Evolutionary conservation across 106 monocot species (phyloP).

Genomic region (Dendrobium officinale): DNA sequence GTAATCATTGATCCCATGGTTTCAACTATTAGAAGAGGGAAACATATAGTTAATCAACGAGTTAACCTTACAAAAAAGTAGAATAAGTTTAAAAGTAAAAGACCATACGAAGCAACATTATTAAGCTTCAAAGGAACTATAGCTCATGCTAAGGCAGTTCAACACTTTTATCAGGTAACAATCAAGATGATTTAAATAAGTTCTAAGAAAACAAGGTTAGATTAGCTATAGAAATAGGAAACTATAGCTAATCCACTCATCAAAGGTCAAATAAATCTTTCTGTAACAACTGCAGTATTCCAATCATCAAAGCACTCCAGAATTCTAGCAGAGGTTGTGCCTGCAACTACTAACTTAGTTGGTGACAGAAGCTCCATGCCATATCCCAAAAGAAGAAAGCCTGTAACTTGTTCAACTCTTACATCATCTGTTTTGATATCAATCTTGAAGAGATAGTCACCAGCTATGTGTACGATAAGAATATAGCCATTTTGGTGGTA

Average conservation of each 20-base stretch:
- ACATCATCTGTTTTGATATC: conserved; percentile 31
- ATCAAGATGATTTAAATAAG: neutral
- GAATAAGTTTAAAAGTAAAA: too few species aligned
- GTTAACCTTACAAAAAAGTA: neutral
- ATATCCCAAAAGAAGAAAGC: conserved; percentile 59
- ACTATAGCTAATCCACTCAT: neutral
- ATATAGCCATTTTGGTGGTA: conserved; percentile 75
- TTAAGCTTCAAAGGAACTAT: neutral
- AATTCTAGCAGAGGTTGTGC: conserved; percentile 23
- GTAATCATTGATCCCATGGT: neutral
- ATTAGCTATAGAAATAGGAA: neutral
- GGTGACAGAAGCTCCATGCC: conserved; percentile 69
- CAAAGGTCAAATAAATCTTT: conserved; percentile 38
- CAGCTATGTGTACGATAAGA: conserved; percentile 67
- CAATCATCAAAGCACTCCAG: conserved; percentile 68
- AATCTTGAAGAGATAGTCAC: conserved; percentile 70
- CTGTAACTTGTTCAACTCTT: conserved; percentile 35
- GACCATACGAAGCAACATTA: too few species aligned
- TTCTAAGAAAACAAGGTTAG: neutral
- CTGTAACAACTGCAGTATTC: conserved; percentile 39
- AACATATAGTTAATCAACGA: neutral
- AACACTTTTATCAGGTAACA: neutral
- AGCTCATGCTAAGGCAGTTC: neutral
- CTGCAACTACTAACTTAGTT: conserved; percentile 52
- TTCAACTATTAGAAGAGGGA: neutral